Base-by-base conservation (phyloP, 1,139 yeast species). In the Arxiozyma slooffiae region DNA sequence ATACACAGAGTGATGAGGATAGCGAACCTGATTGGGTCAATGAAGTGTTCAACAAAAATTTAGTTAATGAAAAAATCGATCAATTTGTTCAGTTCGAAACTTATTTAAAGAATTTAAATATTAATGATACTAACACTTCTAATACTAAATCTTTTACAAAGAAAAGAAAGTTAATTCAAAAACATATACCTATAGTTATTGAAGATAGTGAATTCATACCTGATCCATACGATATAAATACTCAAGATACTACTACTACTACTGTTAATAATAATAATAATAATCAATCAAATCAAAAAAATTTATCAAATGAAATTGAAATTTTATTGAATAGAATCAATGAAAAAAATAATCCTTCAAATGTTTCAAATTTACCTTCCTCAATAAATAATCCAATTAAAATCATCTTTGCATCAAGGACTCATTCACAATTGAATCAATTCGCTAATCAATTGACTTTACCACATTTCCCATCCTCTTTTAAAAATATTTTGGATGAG, bases 381-480 rank as follows among this genome's bases (percentile, higher is more conserved):
- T n/a, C 37, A 9, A 8, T 44, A 23, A 38, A 39, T 21, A 76
- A 77, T 45, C 76, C 78, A 1, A 61, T 73, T 0, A 80, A 80
- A 57, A 75, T 83, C 2, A 78, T 70, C 57, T 89, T 82, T 62
- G 76, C 95, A 0, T 88, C 97, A 1, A 72, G 98, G 65, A 90
- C 98, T 0, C 97, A 90, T 62, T 87, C 97, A 0, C 98, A 90
- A 63, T 70, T 90, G 50, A 75, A 75, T 47, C 98, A 90, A 61
- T 86, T 90, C 63, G 79, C 90, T 0, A 78, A 80, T 22, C 97
- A 92, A 59, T 68, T 90, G 47, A 67, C 73, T 40, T 63, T 85
- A 38, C 80, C 95, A 0, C 55, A 67, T 0, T 84, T 88, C 54
- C 83, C 85, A 0, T 76, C 95, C 0, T 77, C 89, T 0, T 71